Conservation (phyloP, 306 rosid species). For the Sindora glabra region DNA sequence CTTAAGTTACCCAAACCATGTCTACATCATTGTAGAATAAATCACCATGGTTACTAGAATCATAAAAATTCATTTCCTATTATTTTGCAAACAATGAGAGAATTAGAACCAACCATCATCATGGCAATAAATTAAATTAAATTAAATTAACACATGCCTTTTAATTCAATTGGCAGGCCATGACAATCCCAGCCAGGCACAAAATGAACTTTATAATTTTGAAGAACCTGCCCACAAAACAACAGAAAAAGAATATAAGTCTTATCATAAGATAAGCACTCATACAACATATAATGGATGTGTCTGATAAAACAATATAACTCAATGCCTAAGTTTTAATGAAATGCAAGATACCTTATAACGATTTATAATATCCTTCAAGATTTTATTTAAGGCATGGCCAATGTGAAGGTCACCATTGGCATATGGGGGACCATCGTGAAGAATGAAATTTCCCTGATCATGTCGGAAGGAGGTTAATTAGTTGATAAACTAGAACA, state of each 20-base stretch:
- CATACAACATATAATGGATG: too few relatives aligned
- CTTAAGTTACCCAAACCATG: not conserved
- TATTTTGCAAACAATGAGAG: not conserved
- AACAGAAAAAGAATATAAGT: conserved; percentile 7
- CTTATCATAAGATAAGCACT: not conserved
- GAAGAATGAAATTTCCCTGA: conserved; percentile 83
- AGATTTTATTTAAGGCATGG: conserved; percentile 87
- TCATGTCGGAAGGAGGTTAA: conserved; percentile 20
- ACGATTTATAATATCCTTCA: conserved; percentile 93
- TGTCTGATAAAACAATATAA: not conserved
- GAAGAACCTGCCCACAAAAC: conserved; percentile 67
- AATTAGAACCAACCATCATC: not conserved
- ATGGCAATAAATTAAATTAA: not conserved
- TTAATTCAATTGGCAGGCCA: conserved; percentile 96
- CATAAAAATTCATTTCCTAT: not conserved
- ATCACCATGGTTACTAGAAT: not conserved
- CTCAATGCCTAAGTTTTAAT: not conserved
- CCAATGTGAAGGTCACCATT: conserved; percentile 99
- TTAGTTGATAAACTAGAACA: conserved; percentile 10
- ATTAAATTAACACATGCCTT: conserved; percentile 59
- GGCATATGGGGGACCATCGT: conserved; percentile 98
- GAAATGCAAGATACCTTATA: conserved; percentile 58
- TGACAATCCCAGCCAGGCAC: conserved; percentile 99
- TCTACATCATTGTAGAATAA: not conserved
- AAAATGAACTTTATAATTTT: conserved; percentile 76